phyloP scores from a whole-genome alignment of 495 filamentous ascomycete genomes.

The Hypoxylon trugodes region DNA sequence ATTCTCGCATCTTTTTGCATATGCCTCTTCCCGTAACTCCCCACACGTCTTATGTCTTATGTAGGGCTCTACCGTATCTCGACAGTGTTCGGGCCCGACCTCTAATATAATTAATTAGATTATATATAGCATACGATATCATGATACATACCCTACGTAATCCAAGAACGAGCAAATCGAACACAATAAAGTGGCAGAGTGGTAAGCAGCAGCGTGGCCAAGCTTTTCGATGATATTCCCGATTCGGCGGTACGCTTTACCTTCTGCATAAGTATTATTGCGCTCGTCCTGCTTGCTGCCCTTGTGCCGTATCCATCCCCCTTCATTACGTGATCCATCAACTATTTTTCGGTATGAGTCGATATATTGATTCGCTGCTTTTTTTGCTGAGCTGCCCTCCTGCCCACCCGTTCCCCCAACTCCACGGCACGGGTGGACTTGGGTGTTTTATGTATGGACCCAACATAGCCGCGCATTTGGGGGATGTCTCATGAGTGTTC shows the following conservation, averaged over 20 bases:
- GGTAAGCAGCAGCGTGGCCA: slow-evolving; percentile 11
- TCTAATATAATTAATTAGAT: background rate
- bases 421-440: no score
- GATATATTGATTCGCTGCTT: slow-evolving; percentile 24
- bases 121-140: slow-evolving; percentile 1
- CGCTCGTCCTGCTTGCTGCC: background rate
- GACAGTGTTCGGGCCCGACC: background rate
- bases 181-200: background rate
- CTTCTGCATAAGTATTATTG: no score
- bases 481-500: no score
- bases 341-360: slow-evolving; percentile 29
- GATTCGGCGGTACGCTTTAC: slow-evolving; percentile 6
- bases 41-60: background rate
- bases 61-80: background rate
- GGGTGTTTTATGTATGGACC: no score
- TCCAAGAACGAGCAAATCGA: background rate
- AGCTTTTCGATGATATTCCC: background rate
- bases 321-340: slow-evolving; percentile 27
- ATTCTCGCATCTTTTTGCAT: background rate
- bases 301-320: no score
- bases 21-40: background rate
- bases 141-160: background rate
- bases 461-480: no score
- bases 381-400: no score
- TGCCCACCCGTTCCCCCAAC: background rate